These are phyloP conservation scores for Xylariaceae sp. DNA, from an alignment of 2,329 filamentous ascomycete genomes.

Conservation along the genomic window DNA sequence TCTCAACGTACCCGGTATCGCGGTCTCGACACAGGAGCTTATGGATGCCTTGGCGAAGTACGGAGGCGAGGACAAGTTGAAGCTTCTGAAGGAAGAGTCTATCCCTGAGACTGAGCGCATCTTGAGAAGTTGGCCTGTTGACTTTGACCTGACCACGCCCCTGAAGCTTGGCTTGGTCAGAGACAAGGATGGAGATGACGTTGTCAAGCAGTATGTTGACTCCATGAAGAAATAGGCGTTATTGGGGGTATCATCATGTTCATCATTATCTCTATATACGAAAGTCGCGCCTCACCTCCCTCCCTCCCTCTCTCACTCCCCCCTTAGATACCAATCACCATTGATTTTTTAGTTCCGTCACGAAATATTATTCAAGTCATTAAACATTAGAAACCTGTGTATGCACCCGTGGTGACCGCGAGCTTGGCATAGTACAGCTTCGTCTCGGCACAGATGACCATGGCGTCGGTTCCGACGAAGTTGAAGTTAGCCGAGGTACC, in stretches of 20 bases:
- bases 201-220: constrained; percentile 52
- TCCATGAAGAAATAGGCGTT: constrained; percentile 23
- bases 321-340: too few species aligned
- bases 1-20: constrained; percentile 54
- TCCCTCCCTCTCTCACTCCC: too few species aligned
- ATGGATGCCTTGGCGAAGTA: constrained; percentile 52
- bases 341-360: too few species aligned
- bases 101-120: constrained; percentile 51
- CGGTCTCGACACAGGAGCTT: constrained; percentile 55
- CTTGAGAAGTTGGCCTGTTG: constrained; percentile 55
- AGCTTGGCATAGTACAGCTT: constrained; percentile 38
- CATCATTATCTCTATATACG: too few species aligned
- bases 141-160: constrained; percentile 49
- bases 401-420: constrained; percentile 23
- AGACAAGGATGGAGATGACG: constrained; percentile 48
- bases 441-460: constrained; percentile 41
- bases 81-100: constrained; percentile 49
- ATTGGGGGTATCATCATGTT: too few species aligned
- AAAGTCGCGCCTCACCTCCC: too few species aligned
- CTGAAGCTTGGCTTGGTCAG: constrained; percentile 46
- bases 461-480: constrained; percentile 39
- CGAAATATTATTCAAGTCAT: background rate
- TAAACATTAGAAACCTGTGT: constrained; percentile 5
- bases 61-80: constrained; percentile 50
- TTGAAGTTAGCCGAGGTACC: constrained; percentile 44